Base-by-base conservation (phyloP, 2,329 filamentous ascomycete species). In the Dactylellina cionopaga region DNA sequence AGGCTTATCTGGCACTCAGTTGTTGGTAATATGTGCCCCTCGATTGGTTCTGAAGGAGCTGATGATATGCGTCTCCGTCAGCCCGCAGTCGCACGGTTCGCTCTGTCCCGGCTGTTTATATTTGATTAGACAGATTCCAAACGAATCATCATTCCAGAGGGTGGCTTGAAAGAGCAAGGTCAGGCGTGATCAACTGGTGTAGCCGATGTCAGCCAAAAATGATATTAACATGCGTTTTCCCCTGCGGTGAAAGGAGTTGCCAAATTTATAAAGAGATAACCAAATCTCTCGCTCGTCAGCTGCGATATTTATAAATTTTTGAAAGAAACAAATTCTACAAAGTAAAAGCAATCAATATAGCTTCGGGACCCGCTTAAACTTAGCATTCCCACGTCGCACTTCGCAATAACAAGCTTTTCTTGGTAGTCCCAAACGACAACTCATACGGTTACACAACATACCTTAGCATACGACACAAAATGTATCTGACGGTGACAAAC, bases 401-500 rank as follows among this genome's bases (percentile, higher is more conserved):
- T 51, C 46, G 46, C 46, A 51, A 29, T 44, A 5, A 44, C 39
- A 35, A 35, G 31, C 43, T 46, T 25, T 22, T 6, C 35, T 13
- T 6, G 31, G 7, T 13, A 35, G 31, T 7, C 25, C 7, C 3
- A 22, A 46, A 19, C 4, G 5, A 46, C 5, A 2, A 11, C 5
- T 22, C 4, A 17, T 22, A 46, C 22, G 22, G 13, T 22, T 7
- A 6, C 4, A 46, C n/a, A n/a, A n/a, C n/a, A 7, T 15, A 39
- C 4, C 35, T 2, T 3, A 35, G 24, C 49, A 33, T 10, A 35
- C 55, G 15, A 13, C 22, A 35, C 33, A 37, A 31, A 49, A 76
- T 76, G 75, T 75, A 73, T 25, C 29, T 76, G 5, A 69, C 73
- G 11, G 0, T 75, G 1, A 49, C 41, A n/a, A 66, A 73, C 24